Base-by-base conservation (phyloP, 345 rosid genomes). In the Sonneratia caseolaris region DNA sequence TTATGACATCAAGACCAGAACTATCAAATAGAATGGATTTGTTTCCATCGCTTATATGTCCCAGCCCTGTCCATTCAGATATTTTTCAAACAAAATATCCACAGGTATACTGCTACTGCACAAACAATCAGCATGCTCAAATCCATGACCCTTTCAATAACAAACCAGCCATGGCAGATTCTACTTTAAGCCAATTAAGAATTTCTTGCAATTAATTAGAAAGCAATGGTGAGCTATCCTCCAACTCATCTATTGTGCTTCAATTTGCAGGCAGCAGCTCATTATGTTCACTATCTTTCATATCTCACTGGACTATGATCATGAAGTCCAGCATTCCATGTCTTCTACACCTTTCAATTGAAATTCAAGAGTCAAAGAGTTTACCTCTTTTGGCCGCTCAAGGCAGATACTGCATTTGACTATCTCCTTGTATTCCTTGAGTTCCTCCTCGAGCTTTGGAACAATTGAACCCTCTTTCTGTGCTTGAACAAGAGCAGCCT, bases 301-400 rank as follows among this genome's bases (percentile, higher is more conserved):
- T 8, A 57, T 22, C 64, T 10, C 7, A n/a, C 32, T n/a, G 9
- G 3, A 57, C 13, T 1, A 24, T 1, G 32, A 62, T 35, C 66
- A 32, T n/a, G 59, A 16, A 53, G 18, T 5, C 16, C 18, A 57
- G 64, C 8, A 32, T 62, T 27, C 37, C 38, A 62, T 36, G 19
- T 11, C 64, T n/a, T 57, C 2, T 62, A 35, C 12, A 27, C 66
- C 13, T 27, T 62, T 4, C 37, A 10, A 32, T 27, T 27, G 15
- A 62, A 32, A 62, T 6, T 59, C 37, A 27, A 5, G 13, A 11
- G 66, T 11, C 38, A 13, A 42, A 35, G 3, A 27, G 37, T 62
- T 70, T 84, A 88, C 98, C 99, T 96, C 97, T 83, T 96, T 96
- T 40, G 91, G 84, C 72, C 93, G 83, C 73, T 92, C 95, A 73